Conservation (phyloP, 2,329 filamentous ascomycete species). For the Fusarium sororula region DNA sequence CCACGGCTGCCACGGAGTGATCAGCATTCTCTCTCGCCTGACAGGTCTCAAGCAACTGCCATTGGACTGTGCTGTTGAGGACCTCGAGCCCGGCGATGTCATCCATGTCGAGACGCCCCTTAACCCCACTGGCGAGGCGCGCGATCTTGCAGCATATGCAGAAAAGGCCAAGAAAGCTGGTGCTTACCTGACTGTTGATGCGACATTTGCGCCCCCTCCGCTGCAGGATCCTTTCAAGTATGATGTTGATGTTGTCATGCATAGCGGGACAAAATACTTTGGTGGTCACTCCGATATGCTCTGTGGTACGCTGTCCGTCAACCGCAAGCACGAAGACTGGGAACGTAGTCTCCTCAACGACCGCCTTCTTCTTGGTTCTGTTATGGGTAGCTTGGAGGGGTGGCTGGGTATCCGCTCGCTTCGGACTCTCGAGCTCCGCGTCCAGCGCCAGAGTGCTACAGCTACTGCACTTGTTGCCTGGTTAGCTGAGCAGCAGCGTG, state of each 20-base stretch:
- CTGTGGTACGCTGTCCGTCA: slow-evolving; percentile 81
- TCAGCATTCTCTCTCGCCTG: slow-evolving; percentile 77
- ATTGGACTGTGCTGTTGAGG: slow-evolving; percentile 72
- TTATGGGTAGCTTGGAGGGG: slow-evolving; percentile 89
- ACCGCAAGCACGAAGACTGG: slow-evolving; percentile 65
- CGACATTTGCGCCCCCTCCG: slow-evolving; percentile 91
- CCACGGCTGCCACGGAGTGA: slow-evolving; percentile 91
- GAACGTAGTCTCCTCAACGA: slow-evolving; percentile 70
- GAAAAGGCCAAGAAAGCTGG: slow-evolving; percentile 75
- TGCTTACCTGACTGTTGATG: slow-evolving; percentile 83
- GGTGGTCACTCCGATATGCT: slow-evolving; percentile 95
- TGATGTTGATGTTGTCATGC: slow-evolving; percentile 89
- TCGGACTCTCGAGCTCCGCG: slow-evolving; percentile 84
- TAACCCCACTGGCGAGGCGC: slow-evolving; percentile 88
- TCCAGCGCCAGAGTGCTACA: slow-evolving; percentile 78
- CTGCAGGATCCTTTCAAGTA: slow-evolving; percentile 84
- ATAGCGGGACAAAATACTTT: slow-evolving; percentile 94
- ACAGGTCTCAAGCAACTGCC: slow-evolving; percentile 78
- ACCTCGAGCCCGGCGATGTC: slow-evolving; percentile 80
- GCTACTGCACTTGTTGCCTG: slow-evolving; percentile 76
- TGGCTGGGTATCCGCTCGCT: slow-evolving; percentile 91
- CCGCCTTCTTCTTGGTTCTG: slow-evolving; percentile 78
- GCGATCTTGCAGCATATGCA: slow-evolving; percentile 76
- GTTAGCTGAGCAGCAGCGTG: slow-evolving; percentile 64
- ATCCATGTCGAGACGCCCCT: slow-evolving; percentile 93